Evolutionary conservation across 1,139 yeast genomes (phyloP), one percentile per base, ranked within the genome.

Genomic region (Yamadazyma friedrichii): DNA sequence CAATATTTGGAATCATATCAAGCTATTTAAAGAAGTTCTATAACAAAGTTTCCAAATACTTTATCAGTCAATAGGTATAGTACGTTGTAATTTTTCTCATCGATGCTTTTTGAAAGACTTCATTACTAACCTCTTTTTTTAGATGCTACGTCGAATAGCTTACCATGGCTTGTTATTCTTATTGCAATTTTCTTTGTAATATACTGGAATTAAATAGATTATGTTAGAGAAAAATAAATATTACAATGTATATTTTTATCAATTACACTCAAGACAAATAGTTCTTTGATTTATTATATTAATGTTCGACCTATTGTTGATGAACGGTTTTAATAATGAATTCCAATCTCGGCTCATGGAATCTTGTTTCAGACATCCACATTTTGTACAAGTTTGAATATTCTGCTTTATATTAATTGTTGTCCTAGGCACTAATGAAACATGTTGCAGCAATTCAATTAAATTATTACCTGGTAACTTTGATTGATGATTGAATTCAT

Each of bases 371-470:
- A 30, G 33, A 36, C 61, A 59, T 6, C 74, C 75, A 54, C 75
- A 69, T 16, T 59, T 66, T 11, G 53, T 51, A 50, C 74, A 69
- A 1, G 64, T 61, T 34, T 58, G 59, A 15, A 58, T 42, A 4
- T 43, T 27, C 31, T 44, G 29, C 29, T 40, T 38, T 3, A 49
- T 41, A 17, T 41, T 42, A 10, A 71, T 56, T 2, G 53, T 53
- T 20, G 70, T 46, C 15, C 47, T 44, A 6, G 60, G 56, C 12
- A 70, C 55, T 2, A 54, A 45, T 2, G 69, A 52, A 20, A 70
- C 44, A 42, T 53, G 51, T 3, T 51, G 43, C 39, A 70, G 47
- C 25, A 71, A 59, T 4, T 53, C 49, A 29, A 60, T 62, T 33
- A 70, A 59, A 9, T 61, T 61, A 38, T 64, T 61, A 25, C 35